Base-by-base conservation (phyloP, 345 rosid genomes). In the Mallotus nudiflorus region DNA sequence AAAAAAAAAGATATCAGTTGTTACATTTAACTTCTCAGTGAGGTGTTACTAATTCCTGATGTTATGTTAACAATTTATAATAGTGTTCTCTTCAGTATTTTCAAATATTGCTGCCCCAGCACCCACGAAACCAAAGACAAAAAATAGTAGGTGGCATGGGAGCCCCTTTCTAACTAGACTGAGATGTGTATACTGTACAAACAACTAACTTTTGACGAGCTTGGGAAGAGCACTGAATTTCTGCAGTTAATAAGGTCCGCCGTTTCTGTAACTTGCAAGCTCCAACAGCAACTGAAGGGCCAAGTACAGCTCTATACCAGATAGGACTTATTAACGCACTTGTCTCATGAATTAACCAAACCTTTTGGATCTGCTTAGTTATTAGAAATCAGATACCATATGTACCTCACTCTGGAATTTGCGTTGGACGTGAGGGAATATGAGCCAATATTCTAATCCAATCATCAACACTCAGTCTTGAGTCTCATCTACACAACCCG, bases 401-500 rank as follows among this genome's bases (percentile, higher is more conserved):
- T 62, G 60, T 15, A 44, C 35, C 15, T n/a, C 25, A 39, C 49
- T 19, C 24, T 54, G 27, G 35, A 5, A 37, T 53, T 35, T 22
- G 27, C 27, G 37, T 52, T 15, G 50, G 0, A 19, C 0, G 10
- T 24, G 22, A 16, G 16, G 18, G 13, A 35, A 22, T 7, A 52
- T 24, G 31, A 52, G 9, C 15, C 12, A 1, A 13, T 46, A 31
- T 58, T 63, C 48, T 22, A 0, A 44, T 27, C 29, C 12, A 6
- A 52, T 35, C 35, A 27, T 8, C 3, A 62, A 14, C 33, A 20
- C 25, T 0, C 9, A 63, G 9, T 20, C 20, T n/a, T n/a, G n/a
- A 18, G 35, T 27, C 67, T 61, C 61, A 0, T 69, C 84, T 86
- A 96, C 45, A 91, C 95, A 55, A 92, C 99, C 62, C 92, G 91